Conservation (phyloP, 371 early-diverging fungal genomes). For the Mucor piriformis region DNA sequence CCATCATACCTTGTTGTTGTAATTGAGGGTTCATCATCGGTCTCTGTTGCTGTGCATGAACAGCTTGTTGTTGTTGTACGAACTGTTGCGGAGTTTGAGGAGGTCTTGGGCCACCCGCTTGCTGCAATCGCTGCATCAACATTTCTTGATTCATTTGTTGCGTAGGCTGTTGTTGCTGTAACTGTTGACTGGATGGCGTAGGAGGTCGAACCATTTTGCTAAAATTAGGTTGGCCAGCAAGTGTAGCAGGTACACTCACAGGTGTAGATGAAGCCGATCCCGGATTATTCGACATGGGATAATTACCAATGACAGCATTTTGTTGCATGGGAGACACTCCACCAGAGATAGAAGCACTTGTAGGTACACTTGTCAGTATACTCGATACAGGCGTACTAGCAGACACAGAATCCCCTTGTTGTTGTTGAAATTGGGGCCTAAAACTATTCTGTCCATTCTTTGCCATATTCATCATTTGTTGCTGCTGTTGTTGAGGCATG, state of each 20-base stretch:
- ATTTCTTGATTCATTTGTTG: conserved; percentile 19
- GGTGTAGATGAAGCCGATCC: conserved; percentile 13
- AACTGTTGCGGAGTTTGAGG: conserved; percentile 23
- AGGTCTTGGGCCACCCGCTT: conserved; percentile 25
- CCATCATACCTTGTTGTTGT: conserved; percentile 9
- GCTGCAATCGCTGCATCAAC: conserved; percentile 29
- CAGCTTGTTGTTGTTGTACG: conserved; percentile 4
- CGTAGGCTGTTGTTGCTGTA: conserved; percentile 2
- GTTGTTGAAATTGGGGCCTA: conserved; percentile 3
- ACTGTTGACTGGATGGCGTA: neutral
- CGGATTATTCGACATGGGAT: conserved; percentile 6
- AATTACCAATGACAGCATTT: conserved; percentile 2
- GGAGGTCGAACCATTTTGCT: conserved; percentile 8
- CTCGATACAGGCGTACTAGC: neutral
- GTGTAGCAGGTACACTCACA: conserved; percentile 5
- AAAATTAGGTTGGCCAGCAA: conserved; percentile 21
- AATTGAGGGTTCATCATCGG: conserved; percentile 14
- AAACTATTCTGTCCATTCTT: neutral
- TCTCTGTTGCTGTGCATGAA: conserved; percentile 11
- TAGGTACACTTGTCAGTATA: neutral
- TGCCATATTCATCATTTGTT: conserved; percentile 10
- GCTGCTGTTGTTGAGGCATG: neutral
- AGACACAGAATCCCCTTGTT: neutral
- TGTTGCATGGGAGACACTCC: conserved; percentile 20
- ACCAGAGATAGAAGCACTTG: neutral